Evolutionary conservation across 345 rosid genomes (phyloP).

Genomic region (Tarenaya hassleriana): DNA sequence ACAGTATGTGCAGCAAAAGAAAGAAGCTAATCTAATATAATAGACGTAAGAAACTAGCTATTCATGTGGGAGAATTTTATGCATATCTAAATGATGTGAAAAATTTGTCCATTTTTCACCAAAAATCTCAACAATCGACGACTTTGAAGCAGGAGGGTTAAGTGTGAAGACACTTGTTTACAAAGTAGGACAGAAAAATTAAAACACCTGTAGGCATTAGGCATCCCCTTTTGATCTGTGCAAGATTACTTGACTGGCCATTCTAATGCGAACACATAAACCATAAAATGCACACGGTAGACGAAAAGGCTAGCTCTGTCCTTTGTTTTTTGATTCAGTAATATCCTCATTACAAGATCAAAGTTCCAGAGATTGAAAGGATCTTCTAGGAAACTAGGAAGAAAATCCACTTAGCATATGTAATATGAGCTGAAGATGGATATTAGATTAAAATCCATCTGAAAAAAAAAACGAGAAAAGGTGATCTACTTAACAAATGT

Average conservation of each 20-base stretch:
- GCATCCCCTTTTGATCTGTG: neutral
- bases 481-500: neutral
- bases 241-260: neutral
- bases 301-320: neutral
- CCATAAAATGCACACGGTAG: too few species aligned
- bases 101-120: too few species aligned
- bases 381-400: neutral
- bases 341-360: neutral
- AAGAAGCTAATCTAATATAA: neutral
- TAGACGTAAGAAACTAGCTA: neutral
- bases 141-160: too few species aligned
- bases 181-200: neutral
- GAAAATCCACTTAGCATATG: neutral
- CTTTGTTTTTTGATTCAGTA: neutral
- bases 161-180: neutral
- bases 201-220: neutral
- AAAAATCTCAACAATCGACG: too few species aligned
- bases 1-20: neutral
- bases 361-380: neutral
- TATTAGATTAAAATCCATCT: neutral
- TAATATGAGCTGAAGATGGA: neutral
- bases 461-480: neutral
- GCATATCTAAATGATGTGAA: neutral
- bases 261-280: neutral
- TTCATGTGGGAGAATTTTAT: neutral